phyloP scores from a whole-genome alignment of 2,329 filamentous ascomycete species.

The Botrytis hyacinthi region DNA sequence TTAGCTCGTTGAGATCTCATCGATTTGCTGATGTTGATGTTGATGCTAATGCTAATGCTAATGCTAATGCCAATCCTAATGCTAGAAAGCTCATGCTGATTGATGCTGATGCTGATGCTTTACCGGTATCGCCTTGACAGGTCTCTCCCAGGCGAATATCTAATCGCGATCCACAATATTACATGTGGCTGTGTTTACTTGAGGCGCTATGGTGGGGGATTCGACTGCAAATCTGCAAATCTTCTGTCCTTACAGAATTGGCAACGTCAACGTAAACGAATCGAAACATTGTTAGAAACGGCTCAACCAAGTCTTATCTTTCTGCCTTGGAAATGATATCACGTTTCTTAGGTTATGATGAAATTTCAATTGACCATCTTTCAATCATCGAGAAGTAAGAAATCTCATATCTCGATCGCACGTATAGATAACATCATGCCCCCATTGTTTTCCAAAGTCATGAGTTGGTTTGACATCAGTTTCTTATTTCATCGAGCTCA shows the following conservation, averaged over 20 bases:
- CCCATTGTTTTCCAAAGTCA: constrained; percentile 10
- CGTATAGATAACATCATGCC: constrained; percentile 17
- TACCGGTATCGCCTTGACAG: constrained; percentile 12
- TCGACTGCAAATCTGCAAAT: constrained; percentile 8
- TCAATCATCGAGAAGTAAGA: constrained; percentile 1
- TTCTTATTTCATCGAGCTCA: background rate
- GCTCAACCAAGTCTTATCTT: background rate
- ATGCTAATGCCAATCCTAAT: background rate
- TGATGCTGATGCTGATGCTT: background rate
- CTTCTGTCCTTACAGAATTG: constrained; percentile 1
- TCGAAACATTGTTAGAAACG: constrained; percentile 13
- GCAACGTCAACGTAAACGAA: background rate
- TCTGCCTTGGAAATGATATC: constrained; percentile 17
- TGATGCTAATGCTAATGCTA: background rate
- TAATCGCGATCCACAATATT: background rate
- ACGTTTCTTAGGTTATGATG: background rate
- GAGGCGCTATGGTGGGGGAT: constrained; percentile 9
- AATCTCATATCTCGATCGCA: background rate
- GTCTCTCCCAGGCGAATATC: background rate
- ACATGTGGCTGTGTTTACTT: background rate
- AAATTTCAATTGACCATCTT: background rate
- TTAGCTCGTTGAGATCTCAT: background rate
- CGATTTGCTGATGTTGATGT: constrained; percentile 3
- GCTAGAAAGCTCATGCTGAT: background rate
- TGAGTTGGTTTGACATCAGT: background rate